Conservation (phyloP, 169 alveolate genomes). For the Plasmodium coatneyi region DNA sequence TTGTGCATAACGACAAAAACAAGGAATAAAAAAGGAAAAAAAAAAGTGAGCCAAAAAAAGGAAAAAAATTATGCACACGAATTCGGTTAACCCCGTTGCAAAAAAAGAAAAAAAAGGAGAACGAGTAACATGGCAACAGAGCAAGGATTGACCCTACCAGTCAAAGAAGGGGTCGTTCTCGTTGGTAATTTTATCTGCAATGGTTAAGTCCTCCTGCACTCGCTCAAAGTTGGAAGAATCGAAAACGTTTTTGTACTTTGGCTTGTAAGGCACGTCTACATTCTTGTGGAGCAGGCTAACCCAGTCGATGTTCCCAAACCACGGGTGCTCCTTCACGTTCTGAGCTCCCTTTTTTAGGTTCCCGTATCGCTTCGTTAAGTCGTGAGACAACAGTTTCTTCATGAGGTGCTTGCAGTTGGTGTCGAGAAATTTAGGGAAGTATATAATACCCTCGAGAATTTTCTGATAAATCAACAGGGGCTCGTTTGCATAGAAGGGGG, state of each 20-base stretch:
- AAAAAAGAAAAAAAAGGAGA: neutral
- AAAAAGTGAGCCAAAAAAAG: neutral
- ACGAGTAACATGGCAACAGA: neutral
- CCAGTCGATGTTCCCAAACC: slow-evolving; percentile 91
- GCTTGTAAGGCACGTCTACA: slow-evolving; percentile 90
- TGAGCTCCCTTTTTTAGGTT: slow-evolving; percentile 95
- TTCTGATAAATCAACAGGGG: slow-evolving; percentile 97
- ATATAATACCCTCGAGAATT: slow-evolving; percentile 95
- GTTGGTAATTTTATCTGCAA: slow-evolving; percentile 68
- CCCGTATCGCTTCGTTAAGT: slow-evolving; percentile 95
- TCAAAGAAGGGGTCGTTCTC: slow-evolving; percentile 70
- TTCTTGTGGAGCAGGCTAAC: slow-evolving; percentile 83
- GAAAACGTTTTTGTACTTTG: slow-evolving; percentile 78
- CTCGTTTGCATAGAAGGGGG: slow-evolving; percentile 98
- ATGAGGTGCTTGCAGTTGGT: slow-evolving; percentile 92
- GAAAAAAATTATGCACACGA: neutral
- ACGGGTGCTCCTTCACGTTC: slow-evolving; percentile 92
- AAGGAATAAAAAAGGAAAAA: neutral
- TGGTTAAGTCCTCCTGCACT: slow-evolving; percentile 60
- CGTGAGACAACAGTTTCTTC: slow-evolving; percentile 93
- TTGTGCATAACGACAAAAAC: neutral
- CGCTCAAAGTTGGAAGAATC: slow-evolving; percentile 80
- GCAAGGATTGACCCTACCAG: slow-evolving; percentile 4
- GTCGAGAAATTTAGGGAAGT: slow-evolving; percentile 94
- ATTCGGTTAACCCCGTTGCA: neutral